These are phyloP conservation scores for Ceratobasidium sp. DNA, from an alignment of 1,284 basidiomycete species.

Conservation along the genomic window DNA sequence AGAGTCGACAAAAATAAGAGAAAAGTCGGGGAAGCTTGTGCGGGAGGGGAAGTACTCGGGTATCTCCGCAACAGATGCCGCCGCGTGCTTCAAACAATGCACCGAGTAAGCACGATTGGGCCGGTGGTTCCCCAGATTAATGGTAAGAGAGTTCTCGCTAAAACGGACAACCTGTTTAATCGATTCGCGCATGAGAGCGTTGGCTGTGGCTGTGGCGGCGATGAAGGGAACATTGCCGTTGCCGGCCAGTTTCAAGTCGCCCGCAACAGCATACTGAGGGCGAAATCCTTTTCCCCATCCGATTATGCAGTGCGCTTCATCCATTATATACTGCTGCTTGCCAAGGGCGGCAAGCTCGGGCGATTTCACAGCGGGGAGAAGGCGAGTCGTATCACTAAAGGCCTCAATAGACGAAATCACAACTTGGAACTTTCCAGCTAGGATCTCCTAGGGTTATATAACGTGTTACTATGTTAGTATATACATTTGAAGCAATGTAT, in stretches of 20 bases:
- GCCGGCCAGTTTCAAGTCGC: neutral
- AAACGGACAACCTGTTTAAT: slow-evolving; percentile 5
- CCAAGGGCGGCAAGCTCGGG: neutral
- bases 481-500: neutral
- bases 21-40: neutral
- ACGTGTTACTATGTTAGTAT: neutral
- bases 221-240: neutral
- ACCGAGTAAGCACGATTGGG: neutral
- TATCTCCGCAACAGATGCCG: neutral
- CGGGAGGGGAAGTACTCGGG: neutral
- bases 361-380: neutral
- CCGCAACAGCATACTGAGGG: neutral
- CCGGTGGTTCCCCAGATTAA: slow-evolving; percentile 2
- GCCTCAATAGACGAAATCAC: slow-evolving; percentile 31
- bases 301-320: slow-evolving; percentile 33
- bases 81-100: neutral
- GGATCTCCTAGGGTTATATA: neutral
- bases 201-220: slow-evolving; percentile 17
- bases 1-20: slow-evolving; percentile 6
- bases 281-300: slow-evolving; percentile 13
- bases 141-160: neutral
- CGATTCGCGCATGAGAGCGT: neutral
- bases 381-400: neutral
- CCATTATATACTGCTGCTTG: neutral
- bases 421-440: slow-evolving; percentile 6